Conservation (phyloP, 2,329 filamentous ascomycete species). For the Elsinoe perseae region DNA sequence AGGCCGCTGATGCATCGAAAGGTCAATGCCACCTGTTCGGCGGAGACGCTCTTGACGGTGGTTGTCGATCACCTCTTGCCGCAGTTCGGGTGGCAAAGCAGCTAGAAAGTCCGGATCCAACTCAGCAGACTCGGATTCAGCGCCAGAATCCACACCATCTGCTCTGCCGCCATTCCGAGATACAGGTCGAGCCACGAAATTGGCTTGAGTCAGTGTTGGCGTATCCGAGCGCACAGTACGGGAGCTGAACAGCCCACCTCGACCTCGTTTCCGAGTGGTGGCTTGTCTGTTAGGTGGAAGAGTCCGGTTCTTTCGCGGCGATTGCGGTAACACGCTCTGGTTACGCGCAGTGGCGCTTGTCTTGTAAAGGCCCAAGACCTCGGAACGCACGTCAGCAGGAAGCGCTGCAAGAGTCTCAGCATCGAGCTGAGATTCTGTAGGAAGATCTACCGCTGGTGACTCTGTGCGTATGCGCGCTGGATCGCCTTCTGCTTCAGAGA, state of each 20-base stretch:
- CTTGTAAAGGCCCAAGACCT: conserved; percentile 67
- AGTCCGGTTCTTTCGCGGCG: conserved; percentile 50
- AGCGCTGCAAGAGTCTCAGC: conserved; percentile 74
- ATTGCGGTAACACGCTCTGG: conserved; percentile 34
- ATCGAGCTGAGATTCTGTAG: conserved; percentile 70
- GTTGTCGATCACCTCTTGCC: conserved; percentile 69
- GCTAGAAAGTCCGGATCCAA: conserved; percentile 68
- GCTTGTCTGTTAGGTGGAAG: conserved; percentile 50
- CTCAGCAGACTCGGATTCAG: conserved; percentile 38
- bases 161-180: conserved; percentile 18
- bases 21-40: conserved; percentile 36
- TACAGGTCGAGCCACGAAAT: conserved; percentile 47
- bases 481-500: conserved; percentile 22
- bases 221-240: conserved; percentile 40
- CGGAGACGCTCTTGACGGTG: conserved; percentile 56
- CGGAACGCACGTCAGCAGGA: conserved; percentile 76
- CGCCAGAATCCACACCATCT: conserved; percentile 26
- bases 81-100: conserved; percentile 73
- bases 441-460: conserved; percentile 37
- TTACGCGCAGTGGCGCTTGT: conserved; percentile 27
- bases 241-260: conserved; percentile 38
- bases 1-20: conserved; percentile 25
- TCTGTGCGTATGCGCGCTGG: conserved; percentile 23
- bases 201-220: conserved; percentile 63
- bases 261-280: conserved; percentile 59